These are phyloP conservation scores for Talaromyces amestolkiae DNA, from an alignment of 2,329 filamentous ascomycete genomes.

Conservation along the genomic window DNA sequence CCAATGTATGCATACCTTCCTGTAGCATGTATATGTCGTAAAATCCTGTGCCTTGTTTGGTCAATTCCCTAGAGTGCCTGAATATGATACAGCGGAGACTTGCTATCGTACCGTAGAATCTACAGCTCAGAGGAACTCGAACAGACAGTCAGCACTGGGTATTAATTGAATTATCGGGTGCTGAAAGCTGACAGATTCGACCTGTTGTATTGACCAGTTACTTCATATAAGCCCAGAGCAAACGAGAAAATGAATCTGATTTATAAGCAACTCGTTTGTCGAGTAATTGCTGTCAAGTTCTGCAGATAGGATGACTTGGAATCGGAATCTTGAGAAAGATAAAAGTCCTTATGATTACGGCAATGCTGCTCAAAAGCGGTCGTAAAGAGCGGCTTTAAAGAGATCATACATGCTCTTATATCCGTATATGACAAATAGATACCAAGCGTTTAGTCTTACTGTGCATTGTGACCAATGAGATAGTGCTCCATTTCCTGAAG, in stretches of 20 bases:
- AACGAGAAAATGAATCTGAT: background rate
- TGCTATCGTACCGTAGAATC: background rate
- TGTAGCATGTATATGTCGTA: background rate
- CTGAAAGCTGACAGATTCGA: background rate
- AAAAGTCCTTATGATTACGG: background rate
- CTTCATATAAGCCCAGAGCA: background rate
- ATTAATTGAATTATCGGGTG: background rate
- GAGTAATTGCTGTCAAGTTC: background rate
- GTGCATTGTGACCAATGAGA: background rate
- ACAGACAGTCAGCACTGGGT: too few relatives aligned
- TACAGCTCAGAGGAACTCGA: background rate
- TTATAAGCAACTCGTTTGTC: background rate
- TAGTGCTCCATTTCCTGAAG: background rate
- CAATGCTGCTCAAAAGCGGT: background rate
- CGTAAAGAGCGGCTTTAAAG: background rate
- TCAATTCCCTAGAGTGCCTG: background rate
- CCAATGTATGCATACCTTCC: background rate
- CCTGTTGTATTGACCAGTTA: background rate
- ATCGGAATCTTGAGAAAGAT: too few relatives aligned
- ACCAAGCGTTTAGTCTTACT: background rate
- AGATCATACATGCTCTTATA: background rate
- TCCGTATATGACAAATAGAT: background rate
- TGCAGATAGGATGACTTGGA: background rate
- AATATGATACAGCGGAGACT: too few relatives aligned
- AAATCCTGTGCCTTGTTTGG: too few relatives aligned